Base-by-base conservation (phyloP, 148 eudicot species). In the Persicaria tinctoria region DNA sequence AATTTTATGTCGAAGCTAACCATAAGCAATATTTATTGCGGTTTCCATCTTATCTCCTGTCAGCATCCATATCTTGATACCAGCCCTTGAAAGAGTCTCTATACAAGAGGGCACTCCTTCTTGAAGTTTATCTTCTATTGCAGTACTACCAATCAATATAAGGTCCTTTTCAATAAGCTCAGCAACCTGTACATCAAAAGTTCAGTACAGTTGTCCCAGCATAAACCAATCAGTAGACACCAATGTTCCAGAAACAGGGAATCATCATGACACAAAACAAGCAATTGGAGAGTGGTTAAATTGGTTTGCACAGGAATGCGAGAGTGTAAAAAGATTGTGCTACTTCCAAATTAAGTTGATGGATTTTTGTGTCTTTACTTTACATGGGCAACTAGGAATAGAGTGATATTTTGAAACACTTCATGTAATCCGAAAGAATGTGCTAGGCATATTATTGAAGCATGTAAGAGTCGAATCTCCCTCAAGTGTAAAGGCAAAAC, bases 41-140 rank as follows among this genome's bases (percentile, higher is more conserved):
- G 97, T 95, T 80, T 95, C 98, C 96, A 95, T 82, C 84, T 95
- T 95, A 83, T 95, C 98, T 76, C 98, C 97, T 5, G 98, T 95
- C 78, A 95, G 88, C 78, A 95, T 91, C 98, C 98, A 95, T 75
- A 95, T 85, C 86, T 95, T 95, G 48, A 95, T 95, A 79, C 98
- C 98, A 78, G 98, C 98, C 83, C 83, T 88, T 62, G 96, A 83
- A 73, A 95, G 91, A 75, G 98, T 95, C 82, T 95, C 96, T 75
- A 95, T 95, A 71, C 97, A 95, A 17, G 89, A 70, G 45, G 98
- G 97, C 51, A 95, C 98, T 47, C 98, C 98, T 83, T 95, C 98
- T 84, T 95, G 98, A 82, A 95, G 98, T 86, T 92, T 95, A 82
- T 95, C 98, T 87, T 95, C 98, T 73, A 95, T 95, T 71, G 98